These are phyloP conservation scores for Fistulinella cinereoalba DNA, from an alignment of 1,284 basidiomycete species.

Conservation along the genomic window DNA sequence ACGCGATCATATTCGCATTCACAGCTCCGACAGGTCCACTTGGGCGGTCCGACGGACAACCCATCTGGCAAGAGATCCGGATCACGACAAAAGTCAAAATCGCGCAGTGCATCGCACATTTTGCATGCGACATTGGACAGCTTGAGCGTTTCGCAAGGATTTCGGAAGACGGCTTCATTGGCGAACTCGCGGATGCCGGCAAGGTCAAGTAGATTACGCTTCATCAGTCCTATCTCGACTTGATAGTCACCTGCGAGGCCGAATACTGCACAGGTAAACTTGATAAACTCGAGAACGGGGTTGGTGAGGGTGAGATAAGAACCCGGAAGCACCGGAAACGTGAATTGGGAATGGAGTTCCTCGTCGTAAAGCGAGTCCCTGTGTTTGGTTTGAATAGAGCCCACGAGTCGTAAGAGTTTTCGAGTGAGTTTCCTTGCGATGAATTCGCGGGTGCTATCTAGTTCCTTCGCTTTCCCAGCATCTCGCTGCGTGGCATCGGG, in stretches of 20 bases:
- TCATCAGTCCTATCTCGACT: conserved; percentile 86
- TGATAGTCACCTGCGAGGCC: conserved; percentile 73
- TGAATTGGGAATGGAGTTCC: conserved; percentile 56
- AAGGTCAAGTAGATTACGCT: conserved; percentile 87
- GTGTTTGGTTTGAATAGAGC: conserved; percentile 64
- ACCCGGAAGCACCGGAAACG: conserved; percentile 88
- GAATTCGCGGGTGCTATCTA: conserved; percentile 67
- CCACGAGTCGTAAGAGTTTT: conserved; percentile 73
- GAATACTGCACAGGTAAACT: conserved; percentile 83
- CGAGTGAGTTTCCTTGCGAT: conserved; percentile 82
- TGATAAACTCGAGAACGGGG: conserved; percentile 87
- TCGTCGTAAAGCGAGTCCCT: conserved; percentile 61
- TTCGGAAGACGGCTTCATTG: conserved; percentile 78
- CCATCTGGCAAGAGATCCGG: conserved; percentile 73
- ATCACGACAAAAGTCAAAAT: conserved; percentile 96
- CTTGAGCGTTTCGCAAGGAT: conserved; percentile 91
- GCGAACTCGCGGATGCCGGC: conserved; percentile 89
- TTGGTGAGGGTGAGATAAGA: conserved; percentile 75
- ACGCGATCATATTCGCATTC: conserved; percentile 85
- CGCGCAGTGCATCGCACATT: conserved; percentile 85
- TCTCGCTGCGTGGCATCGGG: conserved; percentile 68
- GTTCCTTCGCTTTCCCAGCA: conserved; percentile 66
- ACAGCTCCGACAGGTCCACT: conserved; percentile 72
- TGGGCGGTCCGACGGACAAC: conserved; percentile 43
- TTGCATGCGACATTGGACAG: conserved; percentile 88